A percentile compares a stretch with the other conserved stretches of the same genome.
These are phyloP conservation scores for Pythium sukuiense DNA, from an alignment of 352 stramenopile genomes.

Conservation along the genomic window DNA sequence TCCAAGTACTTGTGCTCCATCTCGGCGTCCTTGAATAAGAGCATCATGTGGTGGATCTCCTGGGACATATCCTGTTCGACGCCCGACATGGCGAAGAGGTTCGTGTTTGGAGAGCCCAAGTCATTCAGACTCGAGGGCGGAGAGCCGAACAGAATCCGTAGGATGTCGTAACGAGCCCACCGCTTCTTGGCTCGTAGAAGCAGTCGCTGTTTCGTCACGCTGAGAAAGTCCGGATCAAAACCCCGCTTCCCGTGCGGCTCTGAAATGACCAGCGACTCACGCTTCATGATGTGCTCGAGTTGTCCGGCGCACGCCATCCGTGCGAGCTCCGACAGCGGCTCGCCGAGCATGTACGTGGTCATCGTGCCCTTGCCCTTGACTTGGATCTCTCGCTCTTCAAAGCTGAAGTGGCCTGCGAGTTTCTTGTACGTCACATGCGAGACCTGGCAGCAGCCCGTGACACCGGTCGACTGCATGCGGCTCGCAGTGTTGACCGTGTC, in stretches of 20 bases:
- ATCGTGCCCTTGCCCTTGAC: constrained; percentile 87
- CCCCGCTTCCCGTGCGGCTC: constrained; percentile 40
- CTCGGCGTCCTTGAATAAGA: constrained; percentile 65
- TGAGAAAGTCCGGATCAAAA: constrained; percentile 58
- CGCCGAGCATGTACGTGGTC: constrained; percentile 81
- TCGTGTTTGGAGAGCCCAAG: constrained; percentile 34
- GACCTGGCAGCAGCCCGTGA: constrained; percentile 77
- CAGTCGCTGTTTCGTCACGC: constrained; percentile 47
- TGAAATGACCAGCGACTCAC: constrained; percentile 61
- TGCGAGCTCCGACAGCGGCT: constrained; percentile 64
- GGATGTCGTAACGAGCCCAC: constrained; percentile 60
- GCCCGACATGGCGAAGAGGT: constrained; percentile 34
- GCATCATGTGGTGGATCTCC: constrained; percentile 56
- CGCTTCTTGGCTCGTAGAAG: constrained; percentile 49
- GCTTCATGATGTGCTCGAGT: constrained; percentile 66
- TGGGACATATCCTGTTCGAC: constrained; percentile 67
- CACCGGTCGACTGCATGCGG: constrained; percentile 89
- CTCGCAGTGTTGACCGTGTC: constrained; percentile 91
- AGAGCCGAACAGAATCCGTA: constrained; percentile 55
- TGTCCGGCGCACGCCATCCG: constrained; percentile 58
- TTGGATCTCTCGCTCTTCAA: constrained; percentile 79
- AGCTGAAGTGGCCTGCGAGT: constrained; percentile 67
- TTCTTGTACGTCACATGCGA: constrained; percentile 86
- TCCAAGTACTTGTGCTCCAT: constrained; percentile 82
- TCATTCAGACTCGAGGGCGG: constrained; percentile 38